A percentile compares a stretch with the other conserved stretches of the same genome.
phyloP scores from a whole-genome alignment of 345 rosid species.

The Adansonia digitata region DNA sequence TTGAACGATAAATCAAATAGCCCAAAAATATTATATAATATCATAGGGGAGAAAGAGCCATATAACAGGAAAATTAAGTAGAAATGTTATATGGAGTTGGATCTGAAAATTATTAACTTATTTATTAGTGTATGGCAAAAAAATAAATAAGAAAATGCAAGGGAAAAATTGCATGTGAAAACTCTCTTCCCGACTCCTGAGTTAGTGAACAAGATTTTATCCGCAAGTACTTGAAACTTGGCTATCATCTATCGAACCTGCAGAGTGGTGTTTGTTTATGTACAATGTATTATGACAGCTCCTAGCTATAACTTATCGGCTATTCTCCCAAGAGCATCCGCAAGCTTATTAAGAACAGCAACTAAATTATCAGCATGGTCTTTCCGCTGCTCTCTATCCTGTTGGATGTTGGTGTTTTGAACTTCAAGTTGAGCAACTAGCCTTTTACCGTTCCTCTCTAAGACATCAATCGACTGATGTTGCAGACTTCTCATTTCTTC shows the following conservation, averaged over 20 bases:
- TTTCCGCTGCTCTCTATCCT: conserved; percentile 82
- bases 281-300: conserved; percentile 22
- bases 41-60: background rate
- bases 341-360: conserved; percentile 75
- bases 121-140: conserved; percentile 13
- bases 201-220: conserved; percentile 10
- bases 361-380: conserved; percentile 61
- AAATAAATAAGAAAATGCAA: conserved; percentile 6
- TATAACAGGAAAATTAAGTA: conserved; percentile 3
- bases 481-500: conserved; percentile 42
- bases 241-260: conserved; percentile 7
- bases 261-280: conserved; percentile 19
- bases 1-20: conserved; percentile 9
- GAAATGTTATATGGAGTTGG: conserved; percentile 8
- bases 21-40: background rate
- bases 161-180: background rate
- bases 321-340: conserved; percentile 76
- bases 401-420: conserved; percentile 56
- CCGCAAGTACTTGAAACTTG: conserved; percentile 16
- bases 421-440: conserved; percentile 75
- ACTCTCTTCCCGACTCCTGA: conserved; percentile 13
- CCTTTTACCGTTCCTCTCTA: conserved; percentile 72
- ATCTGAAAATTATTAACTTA: conserved; percentile 18
- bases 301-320: conserved; percentile 71
- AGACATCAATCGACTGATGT: conserved; percentile 43